These are phyloP conservation scores for Cryptococcus amylolentus DNA, from an alignment of 1,284 basidiomycete species.

Conservation along the genomic window DNA sequence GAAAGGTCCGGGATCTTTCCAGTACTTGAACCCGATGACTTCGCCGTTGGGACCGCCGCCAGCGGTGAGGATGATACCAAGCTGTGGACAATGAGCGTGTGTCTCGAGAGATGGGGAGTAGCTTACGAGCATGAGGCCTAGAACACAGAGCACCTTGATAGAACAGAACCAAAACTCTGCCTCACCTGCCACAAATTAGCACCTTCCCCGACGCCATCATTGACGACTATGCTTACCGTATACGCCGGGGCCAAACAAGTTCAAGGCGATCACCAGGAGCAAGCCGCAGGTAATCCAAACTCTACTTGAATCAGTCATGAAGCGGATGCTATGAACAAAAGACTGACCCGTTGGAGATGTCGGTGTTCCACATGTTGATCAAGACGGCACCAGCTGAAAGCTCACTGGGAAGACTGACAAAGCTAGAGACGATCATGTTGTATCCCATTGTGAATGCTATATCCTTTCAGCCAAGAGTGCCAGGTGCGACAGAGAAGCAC, in stretches of 20 bases:
- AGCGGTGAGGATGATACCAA: slow-evolving; percentile 59
- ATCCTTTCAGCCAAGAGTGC: not conserved
- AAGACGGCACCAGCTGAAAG: slow-evolving; percentile 11
- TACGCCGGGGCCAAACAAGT: slow-evolving; percentile 8
- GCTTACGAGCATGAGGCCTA: slow-evolving; percentile 56
- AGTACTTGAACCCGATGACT: slow-evolving; percentile 18
- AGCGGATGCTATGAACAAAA: not conserved
- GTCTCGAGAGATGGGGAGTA: too few relatives aligned
- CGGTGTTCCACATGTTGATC: slow-evolving; percentile 60
- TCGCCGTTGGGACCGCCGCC: slow-evolving; percentile 56
- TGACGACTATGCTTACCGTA: not conserved
- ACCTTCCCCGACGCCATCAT: not conserved
- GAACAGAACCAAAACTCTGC: slow-evolving; percentile 22
- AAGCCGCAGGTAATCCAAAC: slow-evolving; percentile 7
- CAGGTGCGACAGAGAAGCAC: slow-evolving; percentile 7
- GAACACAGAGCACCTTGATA: slow-evolving; percentile 16
- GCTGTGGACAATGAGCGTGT: slow-evolving; percentile 5
- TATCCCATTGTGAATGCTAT: too few relatives aligned
- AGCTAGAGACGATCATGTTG: slow-evolving; percentile 4
- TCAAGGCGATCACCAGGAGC: slow-evolving; percentile 6
- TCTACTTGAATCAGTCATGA: slow-evolving; percentile 7
- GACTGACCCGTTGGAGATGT: slow-evolving; percentile 56
- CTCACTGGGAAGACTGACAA: slow-evolving; percentile 7
- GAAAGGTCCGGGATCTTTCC: slow-evolving; percentile 17
- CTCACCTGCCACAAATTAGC: not conserved